phyloP scores from a whole-genome alignment of 2,329 filamentous ascomycete genomes.

The Botrytis pseudocinerea region DNA sequence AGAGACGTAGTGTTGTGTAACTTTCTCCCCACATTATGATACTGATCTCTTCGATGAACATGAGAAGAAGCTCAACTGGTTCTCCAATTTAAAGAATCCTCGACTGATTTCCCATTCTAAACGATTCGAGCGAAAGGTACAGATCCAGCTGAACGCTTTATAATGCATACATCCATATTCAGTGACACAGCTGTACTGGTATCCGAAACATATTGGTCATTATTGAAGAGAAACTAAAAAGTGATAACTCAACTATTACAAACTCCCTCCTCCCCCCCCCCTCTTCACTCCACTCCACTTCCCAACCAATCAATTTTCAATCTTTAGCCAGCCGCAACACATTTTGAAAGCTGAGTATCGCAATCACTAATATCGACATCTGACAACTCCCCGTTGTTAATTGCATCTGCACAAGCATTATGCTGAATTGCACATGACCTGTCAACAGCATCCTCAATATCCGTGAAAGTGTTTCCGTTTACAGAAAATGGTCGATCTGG shows the following conservation, averaged over 20 bases:
- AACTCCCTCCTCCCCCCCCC: background rate
- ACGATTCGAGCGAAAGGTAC: background rate
- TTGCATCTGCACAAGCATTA: slow-evolving; percentile 17
- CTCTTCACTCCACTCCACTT: background rate
- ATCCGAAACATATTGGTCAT: background rate
- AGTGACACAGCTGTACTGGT: background rate
- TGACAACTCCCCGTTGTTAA: slow-evolving; percentile 1
- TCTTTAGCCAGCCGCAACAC: background rate
- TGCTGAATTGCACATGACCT: slow-evolving; percentile 15
- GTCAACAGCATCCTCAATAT: slow-evolving; percentile 10
- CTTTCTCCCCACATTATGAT: background rate
- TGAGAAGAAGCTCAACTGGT: too few relatives aligned
- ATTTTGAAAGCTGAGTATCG: background rate
- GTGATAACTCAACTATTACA: background rate
- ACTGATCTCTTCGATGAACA: background rate
- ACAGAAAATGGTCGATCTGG: slow-evolving; percentile 11
- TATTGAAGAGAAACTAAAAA: background rate
- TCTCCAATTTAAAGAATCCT: background rate
- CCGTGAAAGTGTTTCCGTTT: slow-evolving; percentile 1
- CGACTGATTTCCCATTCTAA: background rate
- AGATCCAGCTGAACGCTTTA: background rate
- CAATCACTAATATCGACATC: slow-evolving; percentile 9
- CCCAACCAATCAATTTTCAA: background rate
- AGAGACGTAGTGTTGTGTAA: background rate
- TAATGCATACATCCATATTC: background rate